Evolutionary conservation across 1,139 yeast genomes (phyloP).

Genomic region (Kluyveromyces marxianus): DNA sequence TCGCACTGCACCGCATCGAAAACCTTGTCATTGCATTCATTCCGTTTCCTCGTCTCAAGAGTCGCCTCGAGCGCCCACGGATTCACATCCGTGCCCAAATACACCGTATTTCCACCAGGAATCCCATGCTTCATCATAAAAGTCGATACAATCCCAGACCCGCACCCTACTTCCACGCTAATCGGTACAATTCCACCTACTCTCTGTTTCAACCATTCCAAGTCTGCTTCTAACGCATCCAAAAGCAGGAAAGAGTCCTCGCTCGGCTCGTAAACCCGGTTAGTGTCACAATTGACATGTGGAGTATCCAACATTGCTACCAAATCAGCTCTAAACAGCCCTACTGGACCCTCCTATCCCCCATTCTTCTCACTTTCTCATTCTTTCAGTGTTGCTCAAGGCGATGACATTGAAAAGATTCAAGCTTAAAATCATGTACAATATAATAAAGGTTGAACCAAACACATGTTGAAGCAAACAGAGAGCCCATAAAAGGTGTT

Average conservation of each 20-base stretch:
- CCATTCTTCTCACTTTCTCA: background rate
- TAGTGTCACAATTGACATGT: conserved; percentile 37
- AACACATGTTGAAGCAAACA: background rate
- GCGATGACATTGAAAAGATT: background rate
- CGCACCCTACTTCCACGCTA: conserved; percentile 83
- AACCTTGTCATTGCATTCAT: conserved; percentile 32
- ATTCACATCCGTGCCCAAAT: conserved; percentile 69
- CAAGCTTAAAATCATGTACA: background rate
- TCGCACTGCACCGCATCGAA: conserved; percentile 41
- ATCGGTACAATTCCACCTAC: conserved; percentile 38
- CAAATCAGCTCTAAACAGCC: background rate
- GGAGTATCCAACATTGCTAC: conserved; percentile 53
- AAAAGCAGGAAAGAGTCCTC: conserved; percentile 82
- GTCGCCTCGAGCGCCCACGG: conserved; percentile 65
- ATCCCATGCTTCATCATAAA: conserved; percentile 41
- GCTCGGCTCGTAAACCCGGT: conserved; percentile 80
- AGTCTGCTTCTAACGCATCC: conserved; percentile 67
- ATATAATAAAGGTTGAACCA: background rate
- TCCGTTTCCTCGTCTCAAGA: conserved; percentile 42
- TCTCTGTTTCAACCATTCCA: conserved; percentile 29
- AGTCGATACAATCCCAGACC: conserved; percentile 81
- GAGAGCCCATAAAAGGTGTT: background rate
- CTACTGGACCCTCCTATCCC: background rate
- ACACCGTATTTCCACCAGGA: conserved; percentile 35
- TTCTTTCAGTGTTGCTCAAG: too few relatives aligned